Evolutionary conservation across 2,329 filamentous ascomycete species (phyloP).

Genomic region (Aspergillus sp.): DNA sequence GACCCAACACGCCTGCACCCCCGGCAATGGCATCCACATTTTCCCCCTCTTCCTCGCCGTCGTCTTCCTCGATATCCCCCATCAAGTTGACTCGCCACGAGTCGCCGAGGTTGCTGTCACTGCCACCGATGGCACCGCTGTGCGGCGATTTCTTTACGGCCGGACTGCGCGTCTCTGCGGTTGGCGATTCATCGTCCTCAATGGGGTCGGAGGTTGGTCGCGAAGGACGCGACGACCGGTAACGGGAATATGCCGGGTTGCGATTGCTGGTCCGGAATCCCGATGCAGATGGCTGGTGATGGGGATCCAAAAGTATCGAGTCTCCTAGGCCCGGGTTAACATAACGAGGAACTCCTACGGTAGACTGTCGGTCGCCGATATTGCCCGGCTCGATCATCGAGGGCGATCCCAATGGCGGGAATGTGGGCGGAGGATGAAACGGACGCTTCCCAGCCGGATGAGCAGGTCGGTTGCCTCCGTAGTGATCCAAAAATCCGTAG

Average conservation of each 20-base stretch:
- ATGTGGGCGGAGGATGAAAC: conserved; percentile 74
- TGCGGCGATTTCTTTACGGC: conserved; percentile 17
- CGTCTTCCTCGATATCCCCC: conserved; percentile 34
- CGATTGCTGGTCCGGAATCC: conserved; percentile 33
- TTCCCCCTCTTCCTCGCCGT: conserved; percentile 49
- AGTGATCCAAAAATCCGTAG: conserved; percentile 92
- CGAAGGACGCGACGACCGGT: conserved; percentile 29
- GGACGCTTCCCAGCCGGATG: conserved; percentile 48
- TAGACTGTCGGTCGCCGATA: conserved; percentile 40
- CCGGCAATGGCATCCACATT: conserved; percentile 48
- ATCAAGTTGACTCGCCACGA: conserved; percentile 50
- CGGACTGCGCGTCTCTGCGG: conserved; percentile 15
- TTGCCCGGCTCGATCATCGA: conserved; percentile 46
- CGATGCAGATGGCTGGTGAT: conserved; percentile 46
- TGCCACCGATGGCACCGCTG: conserved; percentile 36
- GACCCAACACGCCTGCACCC: conserved; percentile 60
- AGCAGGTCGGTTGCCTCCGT: conserved; percentile 70
- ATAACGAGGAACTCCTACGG: conserved; percentile 30
- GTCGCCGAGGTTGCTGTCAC: conserved; percentile 60
- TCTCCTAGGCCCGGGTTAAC: conserved; percentile 25
- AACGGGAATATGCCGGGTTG: conserved; percentile 26
- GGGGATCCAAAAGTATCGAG: conserved; percentile 48
- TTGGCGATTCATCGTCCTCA: conserved; percentile 29
- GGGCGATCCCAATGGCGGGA: conserved; percentile 69
- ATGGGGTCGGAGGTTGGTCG: conserved; percentile 28